phyloP scores from a whole-genome alignment of 1,139 yeast species.

The Candida tetrigidarum region DNA sequence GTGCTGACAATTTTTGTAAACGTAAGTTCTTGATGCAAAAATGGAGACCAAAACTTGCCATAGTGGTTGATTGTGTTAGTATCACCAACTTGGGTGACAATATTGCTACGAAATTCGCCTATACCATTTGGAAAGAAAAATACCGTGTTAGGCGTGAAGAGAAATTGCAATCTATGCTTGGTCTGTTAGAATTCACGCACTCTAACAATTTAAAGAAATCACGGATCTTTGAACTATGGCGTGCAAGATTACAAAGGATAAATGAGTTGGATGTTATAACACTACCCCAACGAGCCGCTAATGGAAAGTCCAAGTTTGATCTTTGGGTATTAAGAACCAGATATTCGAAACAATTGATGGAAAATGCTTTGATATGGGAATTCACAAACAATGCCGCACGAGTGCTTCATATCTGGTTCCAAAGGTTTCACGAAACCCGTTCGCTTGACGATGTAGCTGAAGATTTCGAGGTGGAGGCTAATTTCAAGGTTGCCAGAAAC shows the following conservation, averaged over 20 bases:
- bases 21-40: conserved; percentile 13
- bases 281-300: background rate
- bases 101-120: conserved; percentile 6
- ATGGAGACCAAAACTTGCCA: conserved; percentile 11
- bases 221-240: conserved; percentile 7
- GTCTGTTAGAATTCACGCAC: conserved; percentile 1
- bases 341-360: conserved; percentile 11
- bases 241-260: background rate
- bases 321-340: conserved; percentile 15
- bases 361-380: conserved; percentile 26
- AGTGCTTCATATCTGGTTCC: conserved; percentile 16
- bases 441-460: conserved; percentile 34
- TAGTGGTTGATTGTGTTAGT: background rate
- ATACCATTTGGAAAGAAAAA: conserved; percentile 10
- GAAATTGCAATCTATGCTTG: background rate
- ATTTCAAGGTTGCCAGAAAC: conserved; percentile 29
- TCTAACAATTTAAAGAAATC: background rate
- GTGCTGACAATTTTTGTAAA: conserved; percentile 5
- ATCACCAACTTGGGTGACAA: conserved; percentile 3
- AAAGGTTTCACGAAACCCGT: conserved; percentile 2
- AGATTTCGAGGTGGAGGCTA: conserved; percentile 31
- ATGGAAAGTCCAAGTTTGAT: conserved; percentile 3
- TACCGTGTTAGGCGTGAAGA: conserved; percentile 6
- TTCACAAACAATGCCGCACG: conserved; percentile 16
- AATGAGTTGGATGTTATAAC: background rate